Evolutionary conservation across 495 filamentous ascomycete species (phyloP), one percentile per base, ranked within the genome.

Genomic region (Hamigera avellanea): DNA sequence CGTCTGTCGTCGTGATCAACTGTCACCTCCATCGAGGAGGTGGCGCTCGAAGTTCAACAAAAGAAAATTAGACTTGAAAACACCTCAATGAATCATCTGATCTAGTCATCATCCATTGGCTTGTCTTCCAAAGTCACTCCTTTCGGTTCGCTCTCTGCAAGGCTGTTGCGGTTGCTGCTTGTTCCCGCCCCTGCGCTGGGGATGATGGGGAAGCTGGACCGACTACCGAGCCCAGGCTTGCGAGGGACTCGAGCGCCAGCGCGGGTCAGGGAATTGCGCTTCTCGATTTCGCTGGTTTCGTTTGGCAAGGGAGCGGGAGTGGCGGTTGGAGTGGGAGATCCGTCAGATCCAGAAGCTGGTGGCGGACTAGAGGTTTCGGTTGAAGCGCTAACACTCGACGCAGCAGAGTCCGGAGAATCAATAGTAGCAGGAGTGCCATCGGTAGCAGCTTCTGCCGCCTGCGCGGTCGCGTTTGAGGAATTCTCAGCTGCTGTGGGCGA

Each of bases 81-180:
- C 5, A 4, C 21, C 21, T 23, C 21, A 4, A 5, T 23, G 21
- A 9, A 23, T 9, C 5, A 23, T 23, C 21, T 9, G 5, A 23
- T 9, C 21, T 23, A 23, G 21, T 16, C 19, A 18, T 56, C 81
- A 56, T 88, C 81, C 83, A 89, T 86, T 10, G 86, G 81, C 57
- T 72, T 76, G 52, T 94, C 86, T 39, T 77, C 78, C 57, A 94
- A 69, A 37, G 78, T 81, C 17, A 93, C 83, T 15, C 86, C 83
- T 40, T 69, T 59, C 6, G 57, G 70, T 50, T 70, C 59, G 50
- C 62, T 53, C 38, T 66, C 53, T 35, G 49, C 52, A 14, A 64
- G 33, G 39, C 64, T 70, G 44, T 56, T 69, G 32, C 66, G 61
- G 44, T 59, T 66, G 43, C 74, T 59, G 35, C 59, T 49, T 17